Percentiles rank a stretch among this genome's conserved stretches.
Conservation (phyloP, 1,284 basidiomycete species). For the Lignosus rhinocerotis region DNA sequence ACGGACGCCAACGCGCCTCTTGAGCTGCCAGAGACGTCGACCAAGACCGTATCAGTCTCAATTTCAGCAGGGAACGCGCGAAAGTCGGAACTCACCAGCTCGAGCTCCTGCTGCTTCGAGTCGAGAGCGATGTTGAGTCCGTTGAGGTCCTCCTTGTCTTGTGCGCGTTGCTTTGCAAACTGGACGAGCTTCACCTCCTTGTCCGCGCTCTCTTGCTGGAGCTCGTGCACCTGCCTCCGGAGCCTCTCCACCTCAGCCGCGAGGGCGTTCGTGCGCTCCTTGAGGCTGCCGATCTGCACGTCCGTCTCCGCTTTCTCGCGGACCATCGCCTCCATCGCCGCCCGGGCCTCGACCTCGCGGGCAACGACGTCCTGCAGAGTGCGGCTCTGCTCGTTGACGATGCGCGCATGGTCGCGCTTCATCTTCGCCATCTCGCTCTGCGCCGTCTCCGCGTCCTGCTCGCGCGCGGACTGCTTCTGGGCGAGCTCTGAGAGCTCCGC, state of each 20-base stretch:
- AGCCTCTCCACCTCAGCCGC: constrained; percentile 66
- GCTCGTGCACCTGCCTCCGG: constrained; percentile 61
- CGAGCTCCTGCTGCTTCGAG: constrained; percentile 88
- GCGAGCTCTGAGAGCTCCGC: constrained; percentile 45
- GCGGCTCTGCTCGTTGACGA: constrained; percentile 51
- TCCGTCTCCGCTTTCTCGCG: constrained; percentile 55
- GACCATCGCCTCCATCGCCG: constrained; percentile 49
- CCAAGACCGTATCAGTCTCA: background rate
- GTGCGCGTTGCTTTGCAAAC: constrained; percentile 62
- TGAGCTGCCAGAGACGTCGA: constrained; percentile 59
- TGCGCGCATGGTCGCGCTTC: constrained; percentile 53
- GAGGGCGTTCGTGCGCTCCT: constrained; percentile 50
- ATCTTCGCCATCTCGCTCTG: constrained; percentile 54
- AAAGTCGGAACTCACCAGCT: constrained; percentile 62
- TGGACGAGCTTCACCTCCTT: constrained; percentile 83
- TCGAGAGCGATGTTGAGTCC: constrained; percentile 86
- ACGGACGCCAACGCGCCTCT: constrained; percentile 64
- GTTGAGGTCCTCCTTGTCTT: constrained; percentile 75
- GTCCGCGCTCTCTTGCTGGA: constrained; percentile 80
- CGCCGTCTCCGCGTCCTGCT: constrained; percentile 50
- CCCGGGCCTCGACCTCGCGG: constrained; percentile 47
- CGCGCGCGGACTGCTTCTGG: constrained; percentile 41
- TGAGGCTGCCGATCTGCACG: constrained; percentile 44
- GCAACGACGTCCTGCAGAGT: constrained; percentile 48
- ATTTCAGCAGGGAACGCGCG: constrained; percentile 5